Evolutionary conservation across 306 rosid genomes (phyloP), one percentile per base, ranked within the genome.

Genomic region (Albizia julibrissin): DNA sequence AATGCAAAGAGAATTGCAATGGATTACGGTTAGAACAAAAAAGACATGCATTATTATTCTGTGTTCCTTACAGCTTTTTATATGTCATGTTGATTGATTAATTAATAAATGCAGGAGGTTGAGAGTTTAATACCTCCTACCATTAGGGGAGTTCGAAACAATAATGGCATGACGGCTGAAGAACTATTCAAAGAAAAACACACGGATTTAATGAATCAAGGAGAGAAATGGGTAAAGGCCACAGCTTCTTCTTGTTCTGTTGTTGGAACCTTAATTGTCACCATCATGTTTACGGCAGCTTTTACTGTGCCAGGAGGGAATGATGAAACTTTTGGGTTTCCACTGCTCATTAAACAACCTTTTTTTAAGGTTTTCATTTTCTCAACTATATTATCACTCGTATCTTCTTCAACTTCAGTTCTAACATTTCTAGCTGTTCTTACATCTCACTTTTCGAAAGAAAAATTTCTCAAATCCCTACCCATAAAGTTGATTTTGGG

Each of bases 201-300:
- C 6, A 33, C 4, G 0, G 10, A 44, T 0, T 46, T 80, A 40
- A 26, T 22, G 27, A 74, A 81, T n/a, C 5, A 64, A 27, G 84
- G 79, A 13, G 84, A 74, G 76, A 37, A 9, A 16, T 79, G 82
- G 82, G 39, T 39, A 34, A 79, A 39, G 42, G 69, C 6, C 16
- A 67, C 75, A n/a, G 39, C 81, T 3, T 4, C 22, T 3, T 78
- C 66, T 0, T 78, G 74, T 34, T 47, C 50, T 0, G 1, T 78
- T 15, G 81, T 79, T 10, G 77, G 58, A 0, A 8, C 71, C 1
- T 37, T 80, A 11, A 46, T 71, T 24, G 24, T 65, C 1, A 70
- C 77, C 18, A 43, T 80, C 1, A n/a, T 61, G 16, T 80, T 80
- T 42, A n/a, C 83, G 0, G 49, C 46, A 2, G 77, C 62, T 31